Evolutionary conservation across 768 basidiomycete genomes (phyloP).

Genomic region (Collybiopsis confluens): DNA sequence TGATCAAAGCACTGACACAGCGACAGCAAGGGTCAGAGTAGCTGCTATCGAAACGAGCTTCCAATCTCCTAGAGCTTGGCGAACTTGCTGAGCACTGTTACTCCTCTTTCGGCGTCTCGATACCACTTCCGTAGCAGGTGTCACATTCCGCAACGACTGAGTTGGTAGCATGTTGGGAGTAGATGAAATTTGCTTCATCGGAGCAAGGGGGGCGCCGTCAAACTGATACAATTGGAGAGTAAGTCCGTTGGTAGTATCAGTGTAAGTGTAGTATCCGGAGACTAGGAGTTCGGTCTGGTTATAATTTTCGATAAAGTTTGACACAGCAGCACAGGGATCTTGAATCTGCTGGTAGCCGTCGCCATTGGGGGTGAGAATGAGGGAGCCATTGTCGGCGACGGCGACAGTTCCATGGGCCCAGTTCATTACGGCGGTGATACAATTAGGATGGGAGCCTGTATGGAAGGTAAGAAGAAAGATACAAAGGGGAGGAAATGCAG

Average conservation of each 20-base stretch:
- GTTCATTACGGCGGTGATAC: conserved; percentile 83
- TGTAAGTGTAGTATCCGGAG: conserved; percentile 63
- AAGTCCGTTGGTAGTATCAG: conserved; percentile 54
- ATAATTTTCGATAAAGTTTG: conserved; percentile 85
- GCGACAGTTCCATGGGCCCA: conserved; percentile 86
- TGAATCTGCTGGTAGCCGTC: conserved; percentile 96
- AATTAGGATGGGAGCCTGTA: conserved; percentile 75
- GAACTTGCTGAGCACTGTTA: background rate
- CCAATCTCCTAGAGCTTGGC: background rate
- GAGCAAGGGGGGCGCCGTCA: conserved; percentile 74
- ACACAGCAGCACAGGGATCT: conserved; percentile 84
- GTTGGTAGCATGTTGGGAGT: conserved; percentile 89
- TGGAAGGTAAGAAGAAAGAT: background rate
- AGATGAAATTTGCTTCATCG: conserved; percentile 59
- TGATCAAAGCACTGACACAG: background rate
- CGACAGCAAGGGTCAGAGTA: background rate
- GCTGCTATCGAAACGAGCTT: background rate
- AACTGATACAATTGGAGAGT: conserved; percentile 76
- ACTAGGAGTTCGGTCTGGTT: conserved; percentile 66
- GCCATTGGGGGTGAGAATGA: conserved; percentile 65
- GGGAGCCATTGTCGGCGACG: conserved; percentile 72
- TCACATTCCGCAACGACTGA: conserved; percentile 52
- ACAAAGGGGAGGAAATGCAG: background rate
- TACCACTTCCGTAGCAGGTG: conserved; percentile 14
- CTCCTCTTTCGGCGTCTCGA: background rate